phyloP scores from a whole-genome alignment of 1,139 yeast species.

The Williopsis jadinii region DNA sequence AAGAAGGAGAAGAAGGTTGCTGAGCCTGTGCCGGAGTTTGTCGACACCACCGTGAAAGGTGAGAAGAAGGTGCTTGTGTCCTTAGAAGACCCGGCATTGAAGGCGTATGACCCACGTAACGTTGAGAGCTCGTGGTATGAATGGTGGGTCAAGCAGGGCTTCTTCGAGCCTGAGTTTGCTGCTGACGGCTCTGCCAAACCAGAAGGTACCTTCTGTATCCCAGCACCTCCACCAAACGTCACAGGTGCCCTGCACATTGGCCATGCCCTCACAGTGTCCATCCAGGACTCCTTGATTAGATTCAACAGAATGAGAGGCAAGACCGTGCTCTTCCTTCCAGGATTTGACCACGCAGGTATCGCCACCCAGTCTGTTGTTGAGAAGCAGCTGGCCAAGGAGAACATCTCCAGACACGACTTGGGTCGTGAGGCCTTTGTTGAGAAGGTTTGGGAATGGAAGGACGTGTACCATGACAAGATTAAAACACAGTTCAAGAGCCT shows the following conservation, averaged over 20 bases:
- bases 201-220: constrained; percentile 81
- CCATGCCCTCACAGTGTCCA: constrained; percentile 91
- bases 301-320: constrained; percentile 97
- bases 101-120: constrained; percentile 86
- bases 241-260: constrained; percentile 99
- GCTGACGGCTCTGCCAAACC: constrained; percentile 70
- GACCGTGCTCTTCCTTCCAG: constrained; percentile 89
- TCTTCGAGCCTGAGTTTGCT: constrained; percentile 80
- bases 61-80: constrained; percentile 83
- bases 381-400: constrained; percentile 78
- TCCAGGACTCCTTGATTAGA: constrained; percentile 90
- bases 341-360: constrained; percentile 99
- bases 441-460: constrained; percentile 98
- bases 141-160: constrained; percentile 93
- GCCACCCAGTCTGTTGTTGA: constrained; percentile 98
- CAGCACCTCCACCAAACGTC: constrained; percentile 98
- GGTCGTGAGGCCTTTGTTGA: constrained; percentile 87
- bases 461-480: constrained; percentile 81
- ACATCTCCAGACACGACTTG: constrained; percentile 88
- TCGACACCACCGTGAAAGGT: constrained; percentile 78
- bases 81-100: constrained; percentile 86
- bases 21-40: constrained; percentile 75
- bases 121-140: constrained; percentile 97
- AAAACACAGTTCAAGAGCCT: constrained; percentile 76
- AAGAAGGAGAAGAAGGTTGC: constrained; percentile 68